Conservation (phyloP, 345 rosid species). For the Eucalyptus lansdowneana region DNA sequence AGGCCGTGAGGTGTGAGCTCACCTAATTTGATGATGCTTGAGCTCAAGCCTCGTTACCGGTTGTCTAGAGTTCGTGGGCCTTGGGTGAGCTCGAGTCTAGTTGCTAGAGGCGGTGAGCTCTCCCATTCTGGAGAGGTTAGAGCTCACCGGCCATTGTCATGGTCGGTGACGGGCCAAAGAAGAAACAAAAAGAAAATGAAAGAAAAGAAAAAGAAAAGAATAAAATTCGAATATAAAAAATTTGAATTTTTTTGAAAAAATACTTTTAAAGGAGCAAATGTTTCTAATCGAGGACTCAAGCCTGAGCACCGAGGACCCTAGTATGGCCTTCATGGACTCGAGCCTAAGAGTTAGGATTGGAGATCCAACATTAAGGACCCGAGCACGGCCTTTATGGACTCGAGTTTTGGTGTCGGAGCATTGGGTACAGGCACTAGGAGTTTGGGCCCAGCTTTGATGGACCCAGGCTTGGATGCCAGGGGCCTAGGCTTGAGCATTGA, state of each 20-base stretch:
- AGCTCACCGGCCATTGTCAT: not conserved
- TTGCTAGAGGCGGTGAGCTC: not conserved
- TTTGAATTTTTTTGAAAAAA: too few species aligned
- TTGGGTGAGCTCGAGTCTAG: not conserved
- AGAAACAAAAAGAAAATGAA: too few species aligned
- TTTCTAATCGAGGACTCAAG: too few species aligned
- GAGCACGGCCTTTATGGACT: not conserved
- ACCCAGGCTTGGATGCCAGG: fast-evolving
- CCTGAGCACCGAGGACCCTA: too few species aligned
- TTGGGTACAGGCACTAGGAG: not conserved
- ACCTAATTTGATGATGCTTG: too few species aligned
- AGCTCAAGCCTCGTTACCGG: too few species aligned
- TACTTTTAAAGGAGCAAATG: not conserved
- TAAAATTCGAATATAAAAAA: too few species aligned
- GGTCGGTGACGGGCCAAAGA: not conserved
- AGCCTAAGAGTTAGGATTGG: not conserved
- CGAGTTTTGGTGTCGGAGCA: too few species aligned
- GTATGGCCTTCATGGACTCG: not conserved
- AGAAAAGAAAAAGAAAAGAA: too few species aligned
- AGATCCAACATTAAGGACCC: fast-evolving
- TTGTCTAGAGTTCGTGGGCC: fast-evolving
- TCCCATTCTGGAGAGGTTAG: too few species aligned
- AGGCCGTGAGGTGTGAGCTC: not conserved
- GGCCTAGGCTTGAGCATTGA: fast-evolving
- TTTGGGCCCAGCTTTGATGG: not conserved